Evolutionary conservation across 2,329 filamentous ascomycete genomes (phyloP).

Genomic region (Pyrenophora seminiperda): DNA sequence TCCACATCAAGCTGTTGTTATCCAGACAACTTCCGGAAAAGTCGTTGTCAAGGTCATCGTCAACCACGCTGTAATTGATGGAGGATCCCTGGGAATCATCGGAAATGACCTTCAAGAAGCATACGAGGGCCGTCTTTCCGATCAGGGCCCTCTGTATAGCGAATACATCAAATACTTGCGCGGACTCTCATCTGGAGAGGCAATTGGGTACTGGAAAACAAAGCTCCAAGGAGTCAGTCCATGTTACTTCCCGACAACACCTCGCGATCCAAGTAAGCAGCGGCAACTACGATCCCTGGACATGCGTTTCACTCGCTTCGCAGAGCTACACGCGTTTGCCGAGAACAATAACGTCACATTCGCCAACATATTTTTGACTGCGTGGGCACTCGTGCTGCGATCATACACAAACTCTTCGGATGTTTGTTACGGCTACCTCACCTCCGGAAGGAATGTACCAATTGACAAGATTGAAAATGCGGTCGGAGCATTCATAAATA

Average conservation of each 20-base stretch:
- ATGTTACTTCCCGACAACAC: constrained; percentile 40
- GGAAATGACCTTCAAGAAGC: constrained; percentile 39
- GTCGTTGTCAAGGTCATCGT: constrained; percentile 44
- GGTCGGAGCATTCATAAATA: constrained; percentile 55
- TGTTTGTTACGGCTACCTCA: constrained; percentile 47
- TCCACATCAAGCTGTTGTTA: constrained; percentile 41
- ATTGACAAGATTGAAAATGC: constrained; percentile 54
- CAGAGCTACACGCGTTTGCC: constrained; percentile 37
- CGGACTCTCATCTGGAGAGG: constrained; percentile 23
- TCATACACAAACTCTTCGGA: constrained; percentile 38
- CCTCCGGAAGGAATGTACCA: constrained; percentile 51
- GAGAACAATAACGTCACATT: constrained; percentile 36
- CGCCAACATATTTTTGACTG: constrained; percentile 40
- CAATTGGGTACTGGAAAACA: constrained; percentile 40
- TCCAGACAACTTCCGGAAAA: constrained; percentile 34
- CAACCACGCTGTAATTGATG: constrained; percentile 45
- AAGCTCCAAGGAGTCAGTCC: constrained; percentile 38
- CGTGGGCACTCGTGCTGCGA: constrained; percentile 41
- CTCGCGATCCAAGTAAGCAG: constrained; percentile 30
- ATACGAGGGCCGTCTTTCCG: constrained; percentile 33
- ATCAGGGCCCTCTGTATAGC: constrained; percentile 39
- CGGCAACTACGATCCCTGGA: constrained; percentile 35
- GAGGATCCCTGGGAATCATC: constrained; percentile 39
- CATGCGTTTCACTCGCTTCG: constrained; percentile 37
- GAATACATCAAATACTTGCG: constrained; percentile 45